These are phyloP conservation scores for Cyathus striatus DNA, from an alignment of 768 basidiomycete genomes.

Conservation along the genomic window DNA sequence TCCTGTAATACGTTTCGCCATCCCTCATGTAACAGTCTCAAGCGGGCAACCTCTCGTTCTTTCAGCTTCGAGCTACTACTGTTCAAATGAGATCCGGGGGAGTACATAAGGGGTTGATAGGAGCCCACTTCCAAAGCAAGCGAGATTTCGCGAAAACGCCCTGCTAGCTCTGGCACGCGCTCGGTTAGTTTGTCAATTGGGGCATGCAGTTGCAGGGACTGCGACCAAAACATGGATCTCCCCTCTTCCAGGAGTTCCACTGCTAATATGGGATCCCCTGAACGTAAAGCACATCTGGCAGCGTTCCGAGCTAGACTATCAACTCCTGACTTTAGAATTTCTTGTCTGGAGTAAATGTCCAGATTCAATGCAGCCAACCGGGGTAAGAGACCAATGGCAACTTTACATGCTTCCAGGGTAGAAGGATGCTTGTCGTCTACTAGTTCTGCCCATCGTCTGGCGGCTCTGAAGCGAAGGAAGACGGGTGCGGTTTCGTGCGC, in stretches of 20 bases:
- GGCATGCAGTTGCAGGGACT: not conserved
- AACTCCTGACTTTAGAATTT: not conserved
- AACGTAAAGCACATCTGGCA: not conserved
- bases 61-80: too few relatives aligned
- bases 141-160: not conserved
- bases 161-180: not conserved
- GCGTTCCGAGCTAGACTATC: constrained; percentile 1
- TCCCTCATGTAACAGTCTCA: not conserved
- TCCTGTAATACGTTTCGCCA: not conserved
- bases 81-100: too few relatives aligned
- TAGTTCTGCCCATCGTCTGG: not conserved
- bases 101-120: too few relatives aligned
- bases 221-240: not conserved
- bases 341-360: not conserved
- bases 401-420: not conserved
- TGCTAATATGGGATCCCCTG: not conserved
- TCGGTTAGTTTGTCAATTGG: not conserved
- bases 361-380: not conserved
- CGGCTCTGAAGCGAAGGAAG: not conserved
- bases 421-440: not conserved
- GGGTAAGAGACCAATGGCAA: not conserved
- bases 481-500: not conserved
- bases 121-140: not conserved
- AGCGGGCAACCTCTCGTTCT: not conserved
- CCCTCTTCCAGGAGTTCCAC: not conserved